These are phyloP conservation scores for Eutrema heterophyllum DNA, from an alignment of 345 rosid species.

Conservation along the genomic window DNA sequence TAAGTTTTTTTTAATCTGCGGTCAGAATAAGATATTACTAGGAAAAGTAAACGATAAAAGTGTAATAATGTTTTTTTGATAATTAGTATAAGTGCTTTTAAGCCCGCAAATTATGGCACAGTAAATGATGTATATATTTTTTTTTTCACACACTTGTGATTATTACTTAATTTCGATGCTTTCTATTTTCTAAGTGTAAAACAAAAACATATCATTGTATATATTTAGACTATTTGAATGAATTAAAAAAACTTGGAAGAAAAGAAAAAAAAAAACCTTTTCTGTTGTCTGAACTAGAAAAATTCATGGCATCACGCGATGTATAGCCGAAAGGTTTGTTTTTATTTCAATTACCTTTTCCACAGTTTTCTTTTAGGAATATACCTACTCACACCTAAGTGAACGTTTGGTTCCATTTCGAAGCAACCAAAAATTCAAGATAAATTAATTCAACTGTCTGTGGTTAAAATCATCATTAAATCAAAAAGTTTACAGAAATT, in stretches of 20 bases:
- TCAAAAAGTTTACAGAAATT: background rate
- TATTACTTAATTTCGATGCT: constrained; percentile 2
- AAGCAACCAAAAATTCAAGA: background rate
- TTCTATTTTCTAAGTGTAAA: background rate
- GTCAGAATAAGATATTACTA: background rate
- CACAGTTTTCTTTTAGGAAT: constrained; percentile 17
- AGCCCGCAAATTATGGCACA: constrained; percentile 14
- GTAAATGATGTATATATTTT: background rate
- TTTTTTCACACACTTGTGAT: background rate
- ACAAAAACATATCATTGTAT: background rate
- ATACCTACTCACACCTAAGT: constrained; percentile 13
- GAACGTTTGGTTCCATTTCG: background rate
- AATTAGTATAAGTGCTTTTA: background rate
- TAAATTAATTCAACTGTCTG: background rate
- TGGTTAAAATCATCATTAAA: background rate
- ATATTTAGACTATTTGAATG: background rate
- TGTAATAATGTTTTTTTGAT: background rate
- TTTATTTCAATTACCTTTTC: constrained; percentile 6
- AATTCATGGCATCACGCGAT: constrained; percentile 34
- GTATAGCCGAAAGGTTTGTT: constrained; percentile 30
- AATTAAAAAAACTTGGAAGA: background rate
- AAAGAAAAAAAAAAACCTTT: constrained; percentile 1
- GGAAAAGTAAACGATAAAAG: background rate
- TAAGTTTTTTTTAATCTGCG: background rate
- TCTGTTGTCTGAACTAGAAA: constrained; percentile 24